phyloP scores from a whole-genome alignment of 2,329 filamentous ascomycete genomes.

The Paramyrothecium roridum region DNA sequence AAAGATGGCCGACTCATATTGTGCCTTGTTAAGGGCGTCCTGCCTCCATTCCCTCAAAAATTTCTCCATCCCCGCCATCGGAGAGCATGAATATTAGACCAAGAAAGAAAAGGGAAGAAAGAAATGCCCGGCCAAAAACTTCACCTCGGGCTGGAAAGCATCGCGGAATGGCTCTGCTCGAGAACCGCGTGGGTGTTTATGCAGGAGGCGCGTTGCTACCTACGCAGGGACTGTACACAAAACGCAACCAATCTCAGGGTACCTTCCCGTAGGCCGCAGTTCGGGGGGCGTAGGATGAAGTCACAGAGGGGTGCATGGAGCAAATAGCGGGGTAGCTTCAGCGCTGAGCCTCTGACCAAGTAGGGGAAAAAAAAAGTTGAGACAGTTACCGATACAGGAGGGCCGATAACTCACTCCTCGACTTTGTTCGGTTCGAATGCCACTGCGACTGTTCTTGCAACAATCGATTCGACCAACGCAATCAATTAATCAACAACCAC shows the following conservation, averaged over 20 bases:
- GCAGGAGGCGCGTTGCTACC: not conserved
- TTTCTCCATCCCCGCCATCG: conserved; percentile 68
- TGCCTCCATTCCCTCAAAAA: conserved; percentile 94
- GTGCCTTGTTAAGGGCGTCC: conserved; percentile 91
- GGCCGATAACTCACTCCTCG: not conserved
- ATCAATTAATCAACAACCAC: not conserved
- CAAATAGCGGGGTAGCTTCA: conserved; percentile 26
- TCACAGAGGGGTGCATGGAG: conserved; percentile 17
- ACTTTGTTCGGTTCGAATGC: not conserved
- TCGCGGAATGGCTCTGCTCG: not conserved
- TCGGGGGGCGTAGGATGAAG: conserved; percentile 10
- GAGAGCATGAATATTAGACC: not conserved
- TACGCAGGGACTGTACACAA: not conserved
- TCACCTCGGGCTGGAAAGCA: not conserved
- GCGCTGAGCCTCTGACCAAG: conserved; percentile 8
- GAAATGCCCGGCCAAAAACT: not conserved
- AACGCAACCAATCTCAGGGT: not conserved
- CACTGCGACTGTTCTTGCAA: conserved; percentile 5
- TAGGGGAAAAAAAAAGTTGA: conserved; percentile 1
- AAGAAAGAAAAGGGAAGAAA: not conserved
- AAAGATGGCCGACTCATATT: conserved; percentile 95
- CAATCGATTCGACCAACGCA: not conserved
- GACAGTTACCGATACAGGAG: conserved; percentile 23
- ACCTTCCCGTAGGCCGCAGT: not conserved
- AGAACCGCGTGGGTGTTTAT: not conserved